phyloP scores from a whole-genome alignment of 306 rosid species.

The Prunus campanulata region DNA sequence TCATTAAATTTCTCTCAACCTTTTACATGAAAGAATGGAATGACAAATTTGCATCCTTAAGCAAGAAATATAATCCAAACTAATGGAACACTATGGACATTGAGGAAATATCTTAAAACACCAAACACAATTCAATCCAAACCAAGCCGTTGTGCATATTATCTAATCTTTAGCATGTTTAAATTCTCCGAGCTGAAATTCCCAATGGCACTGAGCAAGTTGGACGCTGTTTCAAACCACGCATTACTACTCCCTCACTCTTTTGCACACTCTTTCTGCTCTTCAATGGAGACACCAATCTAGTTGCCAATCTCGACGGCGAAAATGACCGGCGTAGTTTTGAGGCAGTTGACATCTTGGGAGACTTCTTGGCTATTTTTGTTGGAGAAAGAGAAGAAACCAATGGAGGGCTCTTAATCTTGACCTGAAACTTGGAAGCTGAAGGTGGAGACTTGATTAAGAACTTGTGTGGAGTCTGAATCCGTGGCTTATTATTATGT shows the following conservation, averaged over 20 bases:
- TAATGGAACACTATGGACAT: slow-evolving; percentile 48
- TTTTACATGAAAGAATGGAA: slow-evolving; percentile 10
- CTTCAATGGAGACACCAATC: slow-evolving; percentile 71
- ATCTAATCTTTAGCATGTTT: not conserved
- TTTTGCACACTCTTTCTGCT: slow-evolving; percentile 48
- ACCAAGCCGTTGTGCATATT: not conserved
- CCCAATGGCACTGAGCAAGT: slow-evolving; percentile 33
- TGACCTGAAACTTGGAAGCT: slow-evolving; percentile 57
- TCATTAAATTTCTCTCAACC: not conserved
- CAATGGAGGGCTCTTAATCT: slow-evolving; percentile 54
- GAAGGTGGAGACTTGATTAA: slow-evolving; percentile 74
- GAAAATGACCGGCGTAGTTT: slow-evolving; percentile 69
- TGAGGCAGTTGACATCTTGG: slow-evolving; percentile 61
- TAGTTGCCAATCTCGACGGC: slow-evolving; percentile 70
- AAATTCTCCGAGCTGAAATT: slow-evolving; percentile 48
- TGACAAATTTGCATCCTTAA: slow-evolving; percentile 17
- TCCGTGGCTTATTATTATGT: slow-evolving; percentile 19
- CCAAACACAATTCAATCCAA: slow-evolving; percentile 1
- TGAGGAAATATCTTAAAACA: slow-evolving; percentile 34
- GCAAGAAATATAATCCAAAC: not conserved
- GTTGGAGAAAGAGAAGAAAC: slow-evolving; percentile 54
- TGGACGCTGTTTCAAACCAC: slow-evolving; percentile 70
- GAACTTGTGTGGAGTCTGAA: slow-evolving; percentile 71
- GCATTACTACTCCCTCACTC: slow-evolving; percentile 38
- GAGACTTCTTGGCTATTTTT: slow-evolving; percentile 46